These are phyloP conservation scores for Fusarium floridanum DNA, from an alignment of 2,329 filamentous ascomycete genomes.

Conservation along the genomic window DNA sequence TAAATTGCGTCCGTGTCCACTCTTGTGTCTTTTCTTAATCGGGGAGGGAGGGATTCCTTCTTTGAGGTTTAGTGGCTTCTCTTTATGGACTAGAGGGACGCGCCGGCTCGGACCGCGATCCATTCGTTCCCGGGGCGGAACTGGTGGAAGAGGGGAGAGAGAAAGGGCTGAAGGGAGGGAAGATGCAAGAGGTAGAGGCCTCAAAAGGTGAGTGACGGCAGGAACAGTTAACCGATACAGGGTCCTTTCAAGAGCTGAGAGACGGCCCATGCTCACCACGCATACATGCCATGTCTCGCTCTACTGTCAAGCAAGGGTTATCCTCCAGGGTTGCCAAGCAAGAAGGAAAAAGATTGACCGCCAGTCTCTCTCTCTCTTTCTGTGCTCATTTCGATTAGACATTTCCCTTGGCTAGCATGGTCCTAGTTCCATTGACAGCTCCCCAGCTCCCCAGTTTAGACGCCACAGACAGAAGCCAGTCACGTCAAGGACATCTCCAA, in stretches of 20 bases:
- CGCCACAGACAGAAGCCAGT: conserved; percentile 7
- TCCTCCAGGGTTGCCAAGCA: neutral
- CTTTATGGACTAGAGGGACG: neutral
- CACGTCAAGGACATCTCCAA: conserved; percentile 6
- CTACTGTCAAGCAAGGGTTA: neutral
- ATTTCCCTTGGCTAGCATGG: neutral
- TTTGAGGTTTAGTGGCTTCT: neutral
- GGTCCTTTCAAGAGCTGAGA: neutral
- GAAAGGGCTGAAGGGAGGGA: neutral
- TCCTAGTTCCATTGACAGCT: neutral
- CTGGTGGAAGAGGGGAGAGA: neutral
- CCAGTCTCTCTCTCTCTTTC: neutral
- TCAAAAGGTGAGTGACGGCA: neutral
- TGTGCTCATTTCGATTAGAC: conserved; percentile 5
- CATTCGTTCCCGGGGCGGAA: neutral
- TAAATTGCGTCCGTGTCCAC: neutral
- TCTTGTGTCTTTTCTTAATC: neutral
- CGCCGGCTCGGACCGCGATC: conserved; percentile 16
- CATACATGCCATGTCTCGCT: neutral
- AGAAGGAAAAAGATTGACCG: neutral
- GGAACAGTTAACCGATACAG: neutral
- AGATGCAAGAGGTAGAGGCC: neutral
- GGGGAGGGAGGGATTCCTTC: neutral
- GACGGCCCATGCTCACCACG: neutral
- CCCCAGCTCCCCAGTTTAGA: neutral